Base-by-base conservation (phyloP, 2,329 filamentous ascomycete species). In the Colletotrichum spinosum region DNA sequence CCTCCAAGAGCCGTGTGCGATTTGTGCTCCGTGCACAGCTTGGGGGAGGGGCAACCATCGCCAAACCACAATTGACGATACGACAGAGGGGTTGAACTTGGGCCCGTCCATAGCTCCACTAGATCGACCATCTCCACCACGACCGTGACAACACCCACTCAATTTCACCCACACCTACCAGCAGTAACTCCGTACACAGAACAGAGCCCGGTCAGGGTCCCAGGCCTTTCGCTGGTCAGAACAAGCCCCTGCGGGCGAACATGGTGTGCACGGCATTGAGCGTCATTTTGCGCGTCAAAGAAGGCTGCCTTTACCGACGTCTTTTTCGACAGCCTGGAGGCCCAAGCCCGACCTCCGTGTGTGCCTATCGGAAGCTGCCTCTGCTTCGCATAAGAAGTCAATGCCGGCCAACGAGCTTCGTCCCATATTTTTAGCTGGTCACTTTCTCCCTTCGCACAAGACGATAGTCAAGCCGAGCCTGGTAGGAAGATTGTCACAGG, bases 111-210 rank as follows among this genome's bases (percentile, higher is more conserved):
- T 10, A 59, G 55, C 52, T 57, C 63, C 63, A 63, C 63, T 52
- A 33, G 58, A 66, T 66, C 63, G 63, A 57, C 58, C 58, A 61
- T 51, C 48, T 56, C 63, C 58, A 65, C 63, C 35, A 45, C 35
- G 39, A 42, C 45, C 39, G 39, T 51, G 55, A 62, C 58, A 50
- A 8, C 39, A 35, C 17, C 50, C 53, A 52, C 52, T 53, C 58
- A 37, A 56, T 41, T 52, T 65, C 46, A 56, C 58, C 58, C 52
- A 55, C 41, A 56, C 62, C 52, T 25, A 25, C 25, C 25, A 25
- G 25, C 25, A 25, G 25, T 25, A 25, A 4, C 25, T 25, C 25
- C 25, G 25, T 25, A 41, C 17, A 17, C 17, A 17, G 17, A 17
- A 17, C 58, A 56, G 37, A 41, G 34, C 39, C 48, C 46, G 35